phyloP scores from a whole-genome alignment of 345 rosid species.

The Lumnitzera racemosa region DNA sequence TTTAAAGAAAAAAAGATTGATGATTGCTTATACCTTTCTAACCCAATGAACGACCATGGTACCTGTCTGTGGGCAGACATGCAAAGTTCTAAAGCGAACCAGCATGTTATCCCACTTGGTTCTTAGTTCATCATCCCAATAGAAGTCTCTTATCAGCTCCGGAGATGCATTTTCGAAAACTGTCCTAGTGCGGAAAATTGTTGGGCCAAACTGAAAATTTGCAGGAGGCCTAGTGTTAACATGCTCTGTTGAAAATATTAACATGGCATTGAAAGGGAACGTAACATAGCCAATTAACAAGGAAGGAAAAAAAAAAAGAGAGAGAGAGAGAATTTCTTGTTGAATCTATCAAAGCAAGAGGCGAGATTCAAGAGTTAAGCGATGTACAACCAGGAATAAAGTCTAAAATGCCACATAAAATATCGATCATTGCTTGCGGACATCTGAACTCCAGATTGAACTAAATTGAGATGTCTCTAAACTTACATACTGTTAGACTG shows the following conservation, averaged over 20 bases:
- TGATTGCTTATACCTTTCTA: slow-evolving; percentile 13
- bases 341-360: no score
- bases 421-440: no score
- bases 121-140: slow-evolving; percentile 26
- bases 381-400: no score
- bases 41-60: slow-evolving; percentile 23
- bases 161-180: slow-evolving; percentile 11
- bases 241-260: background rate
- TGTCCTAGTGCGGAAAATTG: slow-evolving; percentile 15
- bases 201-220: slow-evolving; percentile 12
- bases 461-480: no score
- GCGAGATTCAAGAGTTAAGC: no score
- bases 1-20: background rate
- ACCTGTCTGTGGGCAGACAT: slow-evolving; percentile 13
- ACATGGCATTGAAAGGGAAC: no score
- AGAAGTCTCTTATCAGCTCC: slow-evolving; percentile 19
- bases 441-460: no score
- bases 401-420: no score
- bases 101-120: slow-evolving; percentile 24
- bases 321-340: no score
- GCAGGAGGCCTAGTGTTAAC: background rate
- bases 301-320: no score
- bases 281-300: no score
- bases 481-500: no score
- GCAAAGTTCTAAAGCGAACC: slow-evolving; percentile 7